These are phyloP conservation scores for Bertia moriformis DNA, from an alignment of 2,329 filamentous ascomycete genomes.

Conservation along the genomic window DNA sequence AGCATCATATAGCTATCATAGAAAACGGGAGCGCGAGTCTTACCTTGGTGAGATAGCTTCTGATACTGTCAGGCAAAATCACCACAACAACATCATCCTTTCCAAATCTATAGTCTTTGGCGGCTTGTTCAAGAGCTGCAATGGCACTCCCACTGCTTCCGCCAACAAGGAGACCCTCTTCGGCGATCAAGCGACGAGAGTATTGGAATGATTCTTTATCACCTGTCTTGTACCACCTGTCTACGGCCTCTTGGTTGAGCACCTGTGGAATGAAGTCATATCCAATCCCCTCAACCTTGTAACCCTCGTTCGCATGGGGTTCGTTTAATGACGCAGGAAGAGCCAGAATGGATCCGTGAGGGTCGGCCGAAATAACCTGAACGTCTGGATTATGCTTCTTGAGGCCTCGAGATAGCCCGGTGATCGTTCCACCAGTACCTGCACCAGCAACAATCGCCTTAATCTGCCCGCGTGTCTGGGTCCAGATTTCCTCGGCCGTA, in stretches of 20 bases:
- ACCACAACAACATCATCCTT: constrained; percentile 84
- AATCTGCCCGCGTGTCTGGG: constrained; percentile 71
- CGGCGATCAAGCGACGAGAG: constrained; percentile 77
- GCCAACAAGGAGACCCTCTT: constrained; percentile 86
- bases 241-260: constrained; percentile 62
- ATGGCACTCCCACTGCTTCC: constrained; percentile 89
- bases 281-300: constrained; percentile 97
- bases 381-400: constrained; percentile 74
- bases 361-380: constrained; percentile 85
- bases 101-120: constrained; percentile 61
- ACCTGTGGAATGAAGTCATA: constrained; percentile 98
- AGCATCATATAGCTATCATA: neutral
- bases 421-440: constrained; percentile 90
- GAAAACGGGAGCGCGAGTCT: neutral
- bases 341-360: constrained; percentile 80
- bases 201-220: constrained; percentile 82
- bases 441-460: constrained; percentile 79
- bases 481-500: constrained; percentile 92
- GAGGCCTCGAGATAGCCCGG: constrained; percentile 70
- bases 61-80: constrained; percentile 84
- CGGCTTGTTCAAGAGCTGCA: constrained; percentile 63
- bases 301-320: constrained; percentile 65
- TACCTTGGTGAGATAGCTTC: constrained; percentile 74
- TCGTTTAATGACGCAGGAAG: constrained; percentile 68
- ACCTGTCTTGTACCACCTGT: constrained; percentile 97